Percentiles rank a stretch among this genome's conserved stretches.
These are phyloP conservation scores for Santalum album DNA, from an alignment of 164 flowering plant genomes.

Conservation along the genomic window DNA sequence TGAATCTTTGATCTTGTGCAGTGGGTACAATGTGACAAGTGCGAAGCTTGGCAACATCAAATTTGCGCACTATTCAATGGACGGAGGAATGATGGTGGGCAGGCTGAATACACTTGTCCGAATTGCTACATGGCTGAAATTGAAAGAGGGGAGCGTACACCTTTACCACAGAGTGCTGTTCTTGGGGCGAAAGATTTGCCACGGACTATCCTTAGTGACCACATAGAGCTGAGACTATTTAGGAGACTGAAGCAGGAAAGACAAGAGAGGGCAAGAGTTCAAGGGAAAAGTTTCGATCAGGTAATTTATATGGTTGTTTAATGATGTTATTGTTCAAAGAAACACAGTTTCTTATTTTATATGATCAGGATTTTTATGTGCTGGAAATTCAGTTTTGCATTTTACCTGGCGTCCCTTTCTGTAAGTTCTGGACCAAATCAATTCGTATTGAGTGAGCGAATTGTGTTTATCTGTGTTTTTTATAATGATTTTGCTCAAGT, in stretches of 20 bases:
- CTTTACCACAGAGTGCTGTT: constrained; percentile 97
- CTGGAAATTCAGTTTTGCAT: too few relatives aligned
- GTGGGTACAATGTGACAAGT: constrained; percentile 99
- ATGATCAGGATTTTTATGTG: too few relatives aligned
- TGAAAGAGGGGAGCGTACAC: constrained; percentile 78
- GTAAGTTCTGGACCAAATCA: too few relatives aligned
- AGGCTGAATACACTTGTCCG: constrained; percentile 98
- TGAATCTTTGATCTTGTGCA: too few relatives aligned
- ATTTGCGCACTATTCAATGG: constrained; percentile 97
- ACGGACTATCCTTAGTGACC: constrained; percentile 87
- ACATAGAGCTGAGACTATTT: constrained; percentile 77
- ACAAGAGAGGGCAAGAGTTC: constrained; percentile 67
- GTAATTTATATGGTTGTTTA: constrained; percentile 1
- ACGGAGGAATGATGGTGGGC: constrained; percentile 93
- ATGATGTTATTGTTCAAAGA: too few relatives aligned
- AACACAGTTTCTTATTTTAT: too few relatives aligned
- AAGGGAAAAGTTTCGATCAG: constrained; percentile 59
- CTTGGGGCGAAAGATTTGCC: constrained; percentile 99
- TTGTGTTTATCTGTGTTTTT: too few relatives aligned
- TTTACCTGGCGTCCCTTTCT: too few relatives aligned
- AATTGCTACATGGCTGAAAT: constrained; percentile 75
- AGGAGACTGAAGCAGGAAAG: constrained; percentile 72
- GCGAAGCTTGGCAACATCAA: constrained; percentile 99
- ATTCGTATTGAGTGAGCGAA: too few relatives aligned
- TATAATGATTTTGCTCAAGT: too few relatives aligned